These are phyloP conservation scores for Stephania yunnanensis DNA, from an alignment of 164 flowering plant genomes.

Conservation along the genomic window DNA sequence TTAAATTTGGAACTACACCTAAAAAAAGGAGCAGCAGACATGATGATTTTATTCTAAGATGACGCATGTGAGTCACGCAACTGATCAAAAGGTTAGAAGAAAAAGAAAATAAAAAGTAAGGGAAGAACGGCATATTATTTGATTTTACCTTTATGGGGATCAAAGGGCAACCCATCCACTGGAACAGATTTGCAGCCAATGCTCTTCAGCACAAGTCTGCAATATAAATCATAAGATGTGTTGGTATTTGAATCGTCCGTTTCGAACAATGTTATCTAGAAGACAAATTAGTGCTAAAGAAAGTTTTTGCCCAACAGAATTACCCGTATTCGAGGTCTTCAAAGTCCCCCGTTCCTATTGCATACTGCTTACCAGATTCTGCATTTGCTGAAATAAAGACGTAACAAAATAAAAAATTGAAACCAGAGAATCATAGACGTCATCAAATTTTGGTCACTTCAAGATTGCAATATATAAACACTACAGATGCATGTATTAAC, in stretches of 20 bases:
- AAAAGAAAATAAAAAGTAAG: neutral
- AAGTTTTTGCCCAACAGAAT: neutral
- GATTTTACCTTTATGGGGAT: conserved; percentile 59
- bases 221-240: conserved; percentile 4
- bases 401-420: neutral
- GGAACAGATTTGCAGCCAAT: conserved; percentile 93
- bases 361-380: conserved; percentile 61
- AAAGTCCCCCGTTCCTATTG: conserved; percentile 77
- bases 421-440: neutral
- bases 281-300: neutral
- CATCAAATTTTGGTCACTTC: neutral
- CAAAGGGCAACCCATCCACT: conserved; percentile 86
- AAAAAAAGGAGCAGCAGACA: conserved; percentile 1
- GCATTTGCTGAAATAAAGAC: conserved; percentile 20
- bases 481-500: no score
- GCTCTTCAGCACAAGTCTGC: conserved; percentile 85
- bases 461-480: neutral
- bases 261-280: neutral
- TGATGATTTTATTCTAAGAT: neutral
- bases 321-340: conserved; percentile 80
- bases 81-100: neutral
- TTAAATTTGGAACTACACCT: conserved; percentile 80
- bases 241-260: neutral
- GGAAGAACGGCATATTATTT: neutral
- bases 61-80: neutral